Conservation (phyloP, 257 asterid genomes). For the Nicotiana attenuata region DNA sequence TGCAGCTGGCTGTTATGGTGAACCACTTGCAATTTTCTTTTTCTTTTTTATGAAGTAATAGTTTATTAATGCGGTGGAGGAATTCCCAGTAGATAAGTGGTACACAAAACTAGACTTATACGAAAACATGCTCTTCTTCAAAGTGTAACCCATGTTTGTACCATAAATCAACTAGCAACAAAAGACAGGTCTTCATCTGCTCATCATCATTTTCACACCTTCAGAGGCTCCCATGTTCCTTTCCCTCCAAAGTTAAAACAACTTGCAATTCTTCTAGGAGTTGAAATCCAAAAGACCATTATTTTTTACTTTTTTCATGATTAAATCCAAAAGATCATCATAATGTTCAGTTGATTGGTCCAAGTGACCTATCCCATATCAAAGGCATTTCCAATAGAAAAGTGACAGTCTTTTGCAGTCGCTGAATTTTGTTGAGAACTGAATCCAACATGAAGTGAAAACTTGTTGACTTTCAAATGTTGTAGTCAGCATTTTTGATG, state of each 20-base stretch:
- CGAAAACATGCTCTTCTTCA: background rate
- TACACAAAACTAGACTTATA: background rate
- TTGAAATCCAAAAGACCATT: background rate
- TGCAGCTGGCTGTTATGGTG: constrained; percentile 3
- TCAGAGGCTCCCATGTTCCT: background rate
- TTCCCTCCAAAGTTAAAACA: background rate
- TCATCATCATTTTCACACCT: background rate
- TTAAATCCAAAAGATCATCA: background rate
- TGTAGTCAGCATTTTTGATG: background rate
- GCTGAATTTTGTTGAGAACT: background rate
- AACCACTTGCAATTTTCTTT: background rate
- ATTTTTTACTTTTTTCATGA: background rate
- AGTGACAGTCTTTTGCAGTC: background rate
- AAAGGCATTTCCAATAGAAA: background rate
- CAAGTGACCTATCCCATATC: background rate
- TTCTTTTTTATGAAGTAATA: background rate
- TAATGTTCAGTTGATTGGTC: background rate
- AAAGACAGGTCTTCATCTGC: background rate
- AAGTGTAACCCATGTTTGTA: background rate
- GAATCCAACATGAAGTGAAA: background rate
- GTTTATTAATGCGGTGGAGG: background rate
- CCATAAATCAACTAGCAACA: background rate
- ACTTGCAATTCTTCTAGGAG: background rate
- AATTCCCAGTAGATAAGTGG: background rate
- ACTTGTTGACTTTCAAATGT: background rate